A percentile compares a stretch with the other conserved stretches of the same genome.
Evolutionary conservation across 306 rosid species (phyloP).

Genomic region (Cyamopsis tetragonoloba): DNA sequence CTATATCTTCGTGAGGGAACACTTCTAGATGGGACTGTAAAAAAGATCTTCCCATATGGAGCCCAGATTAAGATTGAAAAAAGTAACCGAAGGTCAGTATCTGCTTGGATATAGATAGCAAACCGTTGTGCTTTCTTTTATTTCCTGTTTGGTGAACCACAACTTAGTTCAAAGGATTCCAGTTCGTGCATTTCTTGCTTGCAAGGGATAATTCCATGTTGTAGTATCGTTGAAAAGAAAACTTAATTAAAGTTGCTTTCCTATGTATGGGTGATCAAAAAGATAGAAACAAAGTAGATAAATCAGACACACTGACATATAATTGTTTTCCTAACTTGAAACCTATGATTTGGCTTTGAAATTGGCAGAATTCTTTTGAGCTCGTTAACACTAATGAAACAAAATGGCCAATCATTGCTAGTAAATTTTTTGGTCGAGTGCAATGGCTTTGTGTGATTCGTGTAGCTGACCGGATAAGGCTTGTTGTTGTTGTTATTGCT

Average conservation of each 20-base stretch:
- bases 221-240: not conserved
- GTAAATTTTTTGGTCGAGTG: not conserved
- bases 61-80: slow-evolving; percentile 76
- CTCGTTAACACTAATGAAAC: not conserved
- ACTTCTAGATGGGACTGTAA: slow-evolving; percentile 78
- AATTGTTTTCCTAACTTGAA: not conserved
- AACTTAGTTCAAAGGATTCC: not conserved
- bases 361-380: not conserved
- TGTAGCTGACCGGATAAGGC: too few species aligned
- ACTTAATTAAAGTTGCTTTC: not conserved
- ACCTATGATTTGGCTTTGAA: not conserved
- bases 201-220: not conserved
- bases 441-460: too few species aligned
- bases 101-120: slow-evolving; percentile 2
- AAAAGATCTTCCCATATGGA: slow-evolving; percentile 74
- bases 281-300: not conserved
- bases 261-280: not conserved
- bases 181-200: not conserved
- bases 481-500: too few species aligned
- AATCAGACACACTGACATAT: not conserved
- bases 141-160: not conserved
- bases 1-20: slow-evolving; percentile 73
- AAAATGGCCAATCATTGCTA: not conserved
- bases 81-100: slow-evolving; percentile 64
- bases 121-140: slow-evolving; percentile 12